Evolutionary conservation across 139 green algal genomes (phyloP).

Genomic region (Ettlia oleoabundans): DNA sequence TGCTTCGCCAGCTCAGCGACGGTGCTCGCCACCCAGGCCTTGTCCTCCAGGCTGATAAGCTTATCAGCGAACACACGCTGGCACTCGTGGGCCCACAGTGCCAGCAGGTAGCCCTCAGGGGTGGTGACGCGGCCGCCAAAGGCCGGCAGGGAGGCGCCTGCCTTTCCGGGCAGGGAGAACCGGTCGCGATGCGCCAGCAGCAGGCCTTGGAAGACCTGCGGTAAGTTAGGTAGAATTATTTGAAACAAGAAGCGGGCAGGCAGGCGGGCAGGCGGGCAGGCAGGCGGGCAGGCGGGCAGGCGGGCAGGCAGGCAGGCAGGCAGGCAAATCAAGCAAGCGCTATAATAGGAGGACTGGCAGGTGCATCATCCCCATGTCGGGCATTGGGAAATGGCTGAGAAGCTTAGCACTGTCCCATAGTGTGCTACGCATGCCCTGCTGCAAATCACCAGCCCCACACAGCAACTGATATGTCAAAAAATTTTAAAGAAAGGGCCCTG

Average conservation of each 20-base stretch:
- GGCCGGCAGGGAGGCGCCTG: conserved; percentile 5
- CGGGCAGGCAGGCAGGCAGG: too few species aligned
- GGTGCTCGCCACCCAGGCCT: conserved; percentile 80
- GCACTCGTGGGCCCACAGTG: conserved; percentile 94
- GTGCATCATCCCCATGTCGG: too few species aligned
- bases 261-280: not conserved
- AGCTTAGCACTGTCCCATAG: too few species aligned
- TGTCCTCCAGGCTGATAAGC: conserved; percentile 86
- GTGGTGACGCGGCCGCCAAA: conserved; percentile 80
- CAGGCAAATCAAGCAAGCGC: too few species aligned
- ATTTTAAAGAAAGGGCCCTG: too few species aligned
- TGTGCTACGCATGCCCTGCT: too few species aligned
- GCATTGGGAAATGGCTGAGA: too few species aligned
- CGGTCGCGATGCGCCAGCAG: conserved; percentile 76
- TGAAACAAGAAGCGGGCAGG: not conserved
- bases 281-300: not conserved
- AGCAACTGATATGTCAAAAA: too few species aligned
- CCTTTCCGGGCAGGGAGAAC: too few species aligned
- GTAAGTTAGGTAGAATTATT: not conserved
- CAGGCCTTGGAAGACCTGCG: conserved; percentile 77
- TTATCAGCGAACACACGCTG: conserved; percentile 92
- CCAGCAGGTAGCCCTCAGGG: conserved; percentile 87
- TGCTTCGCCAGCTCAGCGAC: conserved; percentile 72
- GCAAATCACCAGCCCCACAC: too few species aligned
- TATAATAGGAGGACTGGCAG: too few species aligned